Evolutionary conservation across 306 rosid genomes (phyloP), one percentile per base, ranked within the genome.

Genomic region (Betula pendula): DNA sequence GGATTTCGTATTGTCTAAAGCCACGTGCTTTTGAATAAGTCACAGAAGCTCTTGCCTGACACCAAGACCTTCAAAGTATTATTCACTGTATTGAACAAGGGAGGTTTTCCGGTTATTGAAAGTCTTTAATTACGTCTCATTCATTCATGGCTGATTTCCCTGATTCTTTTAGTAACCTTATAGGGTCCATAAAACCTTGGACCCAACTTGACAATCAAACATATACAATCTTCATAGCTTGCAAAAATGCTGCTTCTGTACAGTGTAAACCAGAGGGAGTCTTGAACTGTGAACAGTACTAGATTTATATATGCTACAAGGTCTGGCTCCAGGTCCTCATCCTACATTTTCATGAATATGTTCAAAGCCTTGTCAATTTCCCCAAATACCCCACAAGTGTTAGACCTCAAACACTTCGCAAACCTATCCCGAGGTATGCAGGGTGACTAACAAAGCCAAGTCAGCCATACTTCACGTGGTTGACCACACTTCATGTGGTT

Each of bases 301-400:
- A 94, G 79, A 87, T 83, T 75, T 24, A 92, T 87, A n/a, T 90
- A 73, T 0, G 97, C 90, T 47, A 88, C 92, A 49, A 92, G 52
- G 79, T 94, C 98, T 4, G 95, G 87, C 73, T 84, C 84, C 81
- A 91, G 62, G 48, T 44, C 83, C 81, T 77, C 78, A 73, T 94
- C 98, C 69, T 88, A 86, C 93, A 94, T 92, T 85, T 88, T 94
- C 93, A 92, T 90, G 69, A 88, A 84, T 72, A 83, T 70, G 77
- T 87, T 89, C 76, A 94, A 81, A 48, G 96, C 97, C 86, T 89
- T 88, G 33, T 75, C 79, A 45, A 81, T 85, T 66, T 85, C 81
- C 48, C 95, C 98, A 62, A 89, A 86, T 16, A 86, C 86, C 74
- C 88, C 85, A 68, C 87, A 90, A 56, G 88, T 68, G 82, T 29